phyloP scores from a whole-genome alignment of 176 grass and related monocot genomes.

The Otatea glauca region DNA sequence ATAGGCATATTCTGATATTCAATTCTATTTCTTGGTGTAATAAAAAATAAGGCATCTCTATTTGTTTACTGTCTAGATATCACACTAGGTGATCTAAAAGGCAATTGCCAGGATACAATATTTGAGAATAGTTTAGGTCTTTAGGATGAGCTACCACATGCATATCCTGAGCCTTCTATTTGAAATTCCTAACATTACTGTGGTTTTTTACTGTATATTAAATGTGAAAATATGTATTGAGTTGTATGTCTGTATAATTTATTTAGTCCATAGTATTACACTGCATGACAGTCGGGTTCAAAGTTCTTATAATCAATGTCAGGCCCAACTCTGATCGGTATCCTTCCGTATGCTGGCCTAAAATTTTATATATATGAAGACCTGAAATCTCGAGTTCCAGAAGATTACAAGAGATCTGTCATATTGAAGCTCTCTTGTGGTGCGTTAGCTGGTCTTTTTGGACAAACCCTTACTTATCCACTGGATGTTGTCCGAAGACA shows the following conservation, averaged over 20 bases:
- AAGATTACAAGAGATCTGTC: constrained; percentile 90
- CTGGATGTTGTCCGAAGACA: constrained; percentile 96
- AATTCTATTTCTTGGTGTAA: not conserved
- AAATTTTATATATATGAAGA: constrained; percentile 99
- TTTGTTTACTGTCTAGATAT: not conserved
- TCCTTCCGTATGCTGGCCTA: constrained; percentile 98
- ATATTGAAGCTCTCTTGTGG: constrained; percentile 80
- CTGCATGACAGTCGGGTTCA: not conserved
- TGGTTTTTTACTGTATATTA: not conserved
- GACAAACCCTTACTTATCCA: constrained; percentile 96
- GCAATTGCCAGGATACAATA: not conserved
- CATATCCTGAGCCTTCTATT: constrained; percentile 2
- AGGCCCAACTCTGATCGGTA: constrained; percentile 85
- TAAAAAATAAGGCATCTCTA: not conserved
- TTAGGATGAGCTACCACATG: not conserved
- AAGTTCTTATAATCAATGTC: constrained; percentile 23
- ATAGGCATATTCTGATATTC: constrained; percentile 18
- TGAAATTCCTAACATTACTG: not conserved
- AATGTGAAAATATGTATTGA: not conserved
- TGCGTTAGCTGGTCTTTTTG: constrained; percentile 96
- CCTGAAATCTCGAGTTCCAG: constrained; percentile 78
- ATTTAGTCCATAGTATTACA: not conserved
- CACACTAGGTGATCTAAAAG: not conserved
- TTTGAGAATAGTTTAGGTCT: not conserved
- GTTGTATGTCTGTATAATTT: not conserved